phyloP scores from a whole-genome alignment of 164 flowering plant genomes.

The Liquidambar formosana region DNA sequence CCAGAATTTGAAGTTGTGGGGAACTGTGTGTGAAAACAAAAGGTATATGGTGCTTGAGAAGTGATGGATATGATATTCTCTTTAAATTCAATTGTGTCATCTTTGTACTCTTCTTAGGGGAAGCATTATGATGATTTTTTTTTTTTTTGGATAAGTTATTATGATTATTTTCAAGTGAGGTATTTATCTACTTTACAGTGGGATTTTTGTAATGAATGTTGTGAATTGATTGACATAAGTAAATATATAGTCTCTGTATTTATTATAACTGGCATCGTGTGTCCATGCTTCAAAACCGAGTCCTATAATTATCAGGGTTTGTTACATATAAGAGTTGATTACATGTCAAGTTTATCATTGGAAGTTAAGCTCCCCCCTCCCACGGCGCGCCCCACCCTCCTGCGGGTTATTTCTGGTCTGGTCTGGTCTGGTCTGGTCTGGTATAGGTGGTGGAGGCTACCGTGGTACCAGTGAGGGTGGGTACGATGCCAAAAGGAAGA shows the following conservation, averaged over 20 bases:
- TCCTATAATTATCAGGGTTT: not conserved
- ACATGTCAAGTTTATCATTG: too few relatives aligned
- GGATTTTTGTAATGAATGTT: constrained; percentile 10
- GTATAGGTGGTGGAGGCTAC: too few relatives aligned
- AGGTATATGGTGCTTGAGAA: constrained; percentile 21
- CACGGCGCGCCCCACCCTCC: too few relatives aligned
- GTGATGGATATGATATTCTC: constrained; percentile 19
- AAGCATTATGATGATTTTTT: constrained; percentile 25
- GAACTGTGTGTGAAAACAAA: constrained; percentile 1
- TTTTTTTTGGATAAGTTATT: constrained; percentile 12
- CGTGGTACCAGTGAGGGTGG: too few relatives aligned
- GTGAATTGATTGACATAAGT: constrained; percentile 3
- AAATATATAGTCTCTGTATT: not conserved
- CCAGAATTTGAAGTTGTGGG: constrained; percentile 12
- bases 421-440: too few relatives aligned
- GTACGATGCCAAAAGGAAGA: too few relatives aligned
- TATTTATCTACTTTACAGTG: too few relatives aligned
- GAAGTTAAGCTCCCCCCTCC: too few relatives aligned
- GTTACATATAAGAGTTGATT: too few relatives aligned
- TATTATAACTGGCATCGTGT: not conserved
- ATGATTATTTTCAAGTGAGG: not conserved
- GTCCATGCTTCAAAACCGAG: not conserved
- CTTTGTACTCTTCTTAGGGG: constrained; percentile 16
- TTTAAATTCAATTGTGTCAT: constrained; percentile 7
- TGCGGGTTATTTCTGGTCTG: too few relatives aligned